Conservation (phyloP, 78 protist genomes). For the Dictyostelium purpureum region DNA sequence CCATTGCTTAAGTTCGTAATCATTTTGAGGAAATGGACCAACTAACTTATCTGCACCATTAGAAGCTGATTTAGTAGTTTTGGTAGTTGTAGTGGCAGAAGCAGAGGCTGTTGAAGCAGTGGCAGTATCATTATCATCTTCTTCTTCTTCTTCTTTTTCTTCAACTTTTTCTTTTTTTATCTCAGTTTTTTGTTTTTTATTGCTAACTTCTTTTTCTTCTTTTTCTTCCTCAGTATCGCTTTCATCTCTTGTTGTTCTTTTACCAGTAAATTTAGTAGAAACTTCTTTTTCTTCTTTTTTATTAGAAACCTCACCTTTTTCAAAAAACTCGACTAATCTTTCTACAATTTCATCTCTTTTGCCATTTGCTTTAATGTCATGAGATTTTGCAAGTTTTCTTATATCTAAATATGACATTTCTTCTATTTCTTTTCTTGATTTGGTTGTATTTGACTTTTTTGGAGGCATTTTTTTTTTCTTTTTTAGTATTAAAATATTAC, state of each 20-base stretch:
- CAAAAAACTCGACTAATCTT: neutral
- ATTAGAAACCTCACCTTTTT: neutral
- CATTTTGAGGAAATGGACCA: neutral
- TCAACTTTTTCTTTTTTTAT: neutral
- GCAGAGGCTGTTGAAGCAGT: neutral
- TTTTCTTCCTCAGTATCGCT: neutral
- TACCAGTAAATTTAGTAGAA: neutral
- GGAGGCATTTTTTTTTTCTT: neutral
- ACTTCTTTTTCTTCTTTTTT: neutral
- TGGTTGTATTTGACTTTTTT: neutral
- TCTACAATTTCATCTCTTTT: conserved; percentile 30
- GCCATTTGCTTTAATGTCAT: conserved; percentile 18
- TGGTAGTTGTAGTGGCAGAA: conserved; percentile 3
- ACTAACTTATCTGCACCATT: neutral
- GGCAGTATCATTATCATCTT: neutral
- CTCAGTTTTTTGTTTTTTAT: neutral
- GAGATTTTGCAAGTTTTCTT: neutral
- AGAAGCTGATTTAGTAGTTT: neutral
- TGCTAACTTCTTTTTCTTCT: neutral
- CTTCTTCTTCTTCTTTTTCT: conserved; percentile 26
- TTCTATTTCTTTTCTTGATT: neutral
- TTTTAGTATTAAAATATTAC: too few species aligned
- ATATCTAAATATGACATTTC: conserved; percentile 1
- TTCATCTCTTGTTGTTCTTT: neutral
- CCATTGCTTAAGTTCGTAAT: conserved; percentile 12